phyloP scores from a whole-genome alignment of 2,329 filamentous ascomycete genomes.

The Cladophialophora yegresii region DNA sequence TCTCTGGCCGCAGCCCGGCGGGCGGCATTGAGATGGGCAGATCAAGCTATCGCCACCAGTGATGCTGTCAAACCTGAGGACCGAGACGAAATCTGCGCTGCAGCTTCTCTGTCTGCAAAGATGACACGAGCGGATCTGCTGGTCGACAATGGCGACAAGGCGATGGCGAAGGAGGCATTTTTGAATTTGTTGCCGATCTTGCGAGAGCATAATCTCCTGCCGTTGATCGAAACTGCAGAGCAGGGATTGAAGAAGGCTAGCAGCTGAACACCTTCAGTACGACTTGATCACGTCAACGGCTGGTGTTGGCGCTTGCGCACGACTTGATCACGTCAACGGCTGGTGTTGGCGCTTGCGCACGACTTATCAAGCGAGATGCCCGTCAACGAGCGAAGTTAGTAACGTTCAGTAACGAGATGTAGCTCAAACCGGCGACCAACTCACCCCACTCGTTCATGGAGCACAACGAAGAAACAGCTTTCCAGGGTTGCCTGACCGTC shows the following conservation, averaged over 20 bases:
- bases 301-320: too few species aligned
- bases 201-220: slow-evolving; percentile 31
- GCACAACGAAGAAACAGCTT: too few species aligned
- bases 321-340: too few species aligned
- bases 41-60: slow-evolving; percentile 34
- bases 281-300: background rate
- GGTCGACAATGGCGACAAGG: slow-evolving; percentile 33
- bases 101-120: slow-evolving; percentile 31
- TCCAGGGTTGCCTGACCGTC: too few species aligned
- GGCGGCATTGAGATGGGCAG: slow-evolving; percentile 34
- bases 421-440: too few species aligned
- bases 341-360: too few species aligned
- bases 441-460: too few species aligned
- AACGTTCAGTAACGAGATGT: too few species aligned
- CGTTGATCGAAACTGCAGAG: slow-evolving; percentile 30
- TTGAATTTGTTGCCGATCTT: slow-evolving; percentile 30
- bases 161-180: slow-evolving; percentile 30
- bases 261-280: background rate
- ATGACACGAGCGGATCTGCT: slow-evolving; percentile 35
- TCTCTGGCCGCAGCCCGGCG: slow-evolving; percentile 29
- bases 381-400: too few species aligned
- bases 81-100: slow-evolving; percentile 33
- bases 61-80: slow-evolving; percentile 32
- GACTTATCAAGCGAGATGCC: too few species aligned
- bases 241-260: slow-evolving; percentile 28